phyloP scores from a whole-genome alignment of 768 basidiomycete genomes.

The Steccherinum ochraceum region DNA sequence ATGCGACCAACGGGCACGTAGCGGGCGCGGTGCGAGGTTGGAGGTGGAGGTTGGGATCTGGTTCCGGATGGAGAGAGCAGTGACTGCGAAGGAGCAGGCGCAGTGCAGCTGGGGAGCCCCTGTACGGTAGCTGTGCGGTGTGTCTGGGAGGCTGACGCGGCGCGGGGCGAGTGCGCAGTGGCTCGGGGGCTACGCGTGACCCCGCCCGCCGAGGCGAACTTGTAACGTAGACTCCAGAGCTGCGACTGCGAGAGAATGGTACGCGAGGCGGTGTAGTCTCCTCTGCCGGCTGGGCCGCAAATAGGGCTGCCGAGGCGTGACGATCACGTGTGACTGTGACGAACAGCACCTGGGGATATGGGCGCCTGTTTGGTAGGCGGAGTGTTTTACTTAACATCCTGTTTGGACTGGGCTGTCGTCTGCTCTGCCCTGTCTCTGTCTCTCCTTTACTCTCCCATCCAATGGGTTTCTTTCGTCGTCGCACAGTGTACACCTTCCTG shows the following conservation, averaged over 20 bases:
- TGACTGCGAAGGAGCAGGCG: too few species aligned
- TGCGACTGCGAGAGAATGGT: too few species aligned
- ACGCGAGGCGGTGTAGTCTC: too few species aligned
- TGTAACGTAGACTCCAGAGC: too few species aligned
- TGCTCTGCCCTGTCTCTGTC: conserved; percentile 9
- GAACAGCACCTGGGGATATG: too few species aligned
- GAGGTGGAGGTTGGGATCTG: too few species aligned
- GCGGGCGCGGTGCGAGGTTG: background rate
- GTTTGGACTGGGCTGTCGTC: conserved; percentile 4
- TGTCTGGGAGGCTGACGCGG: background rate
- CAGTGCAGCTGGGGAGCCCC: too few species aligned
- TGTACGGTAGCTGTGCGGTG: too few species aligned
- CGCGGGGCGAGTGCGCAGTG: background rate
- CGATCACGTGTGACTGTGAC: background rate
- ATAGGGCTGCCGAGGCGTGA: background rate
- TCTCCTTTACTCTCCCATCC: conserved; percentile 14
- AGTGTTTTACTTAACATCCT: background rate
- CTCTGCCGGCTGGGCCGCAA: background rate
- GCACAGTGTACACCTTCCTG: conserved; percentile 41
- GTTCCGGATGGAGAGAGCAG: too few species aligned
- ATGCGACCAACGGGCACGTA: conserved; percentile 37
- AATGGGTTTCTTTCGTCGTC: conserved; percentile 35
- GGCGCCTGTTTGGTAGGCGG: background rate
- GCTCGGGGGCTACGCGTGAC: background rate
- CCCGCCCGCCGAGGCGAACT: too few species aligned